phyloP scores from a whole-genome alignment of 345 rosid genomes.

The Schrenkiella parvula region DNA sequence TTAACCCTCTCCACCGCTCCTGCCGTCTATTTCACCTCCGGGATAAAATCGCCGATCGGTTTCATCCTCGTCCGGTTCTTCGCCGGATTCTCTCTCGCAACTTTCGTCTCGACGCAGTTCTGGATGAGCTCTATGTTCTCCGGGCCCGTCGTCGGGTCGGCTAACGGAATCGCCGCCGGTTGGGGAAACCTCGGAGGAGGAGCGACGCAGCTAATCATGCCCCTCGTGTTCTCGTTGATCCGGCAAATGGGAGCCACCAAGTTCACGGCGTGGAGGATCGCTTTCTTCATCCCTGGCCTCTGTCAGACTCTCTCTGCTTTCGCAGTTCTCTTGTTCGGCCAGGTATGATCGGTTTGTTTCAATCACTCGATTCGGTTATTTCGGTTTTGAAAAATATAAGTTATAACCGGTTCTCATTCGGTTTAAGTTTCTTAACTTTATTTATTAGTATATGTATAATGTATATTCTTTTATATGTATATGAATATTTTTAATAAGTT shows the following conservation, averaged over 20 bases:
- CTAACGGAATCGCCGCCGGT: slow-evolving; percentile 84
- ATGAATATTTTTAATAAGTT: background rate
- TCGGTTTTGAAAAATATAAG: background rate
- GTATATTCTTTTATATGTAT: too few relatives aligned
- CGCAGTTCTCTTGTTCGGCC: slow-evolving; percentile 62
- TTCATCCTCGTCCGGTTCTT: slow-evolving; percentile 69
- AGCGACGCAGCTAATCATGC: slow-evolving; percentile 90
- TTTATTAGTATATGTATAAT: too few relatives aligned
- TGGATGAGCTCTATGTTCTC: slow-evolving; percentile 99
- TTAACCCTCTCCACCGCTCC: slow-evolving; percentile 80
- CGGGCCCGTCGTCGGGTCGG: slow-evolving; percentile 60
- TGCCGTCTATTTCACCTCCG: slow-evolving; percentile 65
- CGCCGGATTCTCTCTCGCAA: slow-evolving; percentile 75
- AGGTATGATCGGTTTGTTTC: slow-evolving; percentile 38
- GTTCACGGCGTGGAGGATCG: slow-evolving; percentile 88
- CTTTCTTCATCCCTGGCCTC: slow-evolving; percentile 78
- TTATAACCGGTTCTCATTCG: background rate
- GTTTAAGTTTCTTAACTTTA: too few relatives aligned
- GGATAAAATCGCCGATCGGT: slow-evolving; percentile 56
- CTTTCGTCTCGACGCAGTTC: slow-evolving; percentile 90
- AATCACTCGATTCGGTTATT: background rate
- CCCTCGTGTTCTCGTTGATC: slow-evolving; percentile 54
- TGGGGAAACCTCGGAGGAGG: slow-evolving; percentile 98
- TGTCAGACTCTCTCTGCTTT: slow-evolving; percentile 70
- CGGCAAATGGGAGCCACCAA: slow-evolving; percentile 52